These are phyloP conservation scores for Globisporangium nodosum DNA, from an alignment of 352 stramenopile genomes.

Conservation along the genomic window DNA sequence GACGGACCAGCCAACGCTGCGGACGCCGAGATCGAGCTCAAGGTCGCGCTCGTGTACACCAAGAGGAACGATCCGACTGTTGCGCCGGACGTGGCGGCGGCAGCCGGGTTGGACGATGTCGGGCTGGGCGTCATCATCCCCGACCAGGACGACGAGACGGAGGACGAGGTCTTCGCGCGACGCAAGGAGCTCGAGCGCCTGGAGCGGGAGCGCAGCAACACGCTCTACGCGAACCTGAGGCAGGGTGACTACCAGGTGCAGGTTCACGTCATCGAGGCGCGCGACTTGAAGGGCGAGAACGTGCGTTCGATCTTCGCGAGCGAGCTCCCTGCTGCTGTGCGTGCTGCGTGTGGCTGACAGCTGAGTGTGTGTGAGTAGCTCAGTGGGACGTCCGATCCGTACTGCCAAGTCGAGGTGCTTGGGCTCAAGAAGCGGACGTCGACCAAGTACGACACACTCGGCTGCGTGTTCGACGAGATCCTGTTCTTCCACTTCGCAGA, in stretches of 20 bases:
- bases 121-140: slow-evolving; percentile 27
- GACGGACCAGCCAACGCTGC: slow-evolving; percentile 39
- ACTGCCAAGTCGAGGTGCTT: slow-evolving; percentile 79
- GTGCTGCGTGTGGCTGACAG: not conserved
- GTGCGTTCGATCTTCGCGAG: slow-evolving; percentile 14
- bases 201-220: slow-evolving; percentile 43
- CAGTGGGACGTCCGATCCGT: slow-evolving; percentile 86
- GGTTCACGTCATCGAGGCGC: slow-evolving; percentile 83
- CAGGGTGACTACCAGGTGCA: slow-evolving; percentile 83
- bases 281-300: slow-evolving; percentile 87
- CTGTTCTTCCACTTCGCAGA: slow-evolving; percentile 89
- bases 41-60: slow-evolving; percentile 61
- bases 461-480: slow-evolving; percentile 88
- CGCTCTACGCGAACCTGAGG: slow-evolving; percentile 43
- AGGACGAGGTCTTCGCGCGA: slow-evolving; percentile 42
- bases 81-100: slow-evolving; percentile 10
- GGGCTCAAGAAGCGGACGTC: slow-evolving; percentile 68
- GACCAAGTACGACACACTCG: slow-evolving; percentile 74
- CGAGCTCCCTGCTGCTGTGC: not conserved
- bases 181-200: slow-evolving; percentile 38
- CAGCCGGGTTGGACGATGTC: slow-evolving; percentile 15
- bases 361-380: slow-evolving; percentile 23
- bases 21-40: slow-evolving; percentile 49
- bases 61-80: slow-evolving; percentile 47
- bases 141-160: slow-evolving; percentile 76